Conservation (phyloP, 2,329 filamentous ascomycete species). For the Microdochium paspali region DNA sequence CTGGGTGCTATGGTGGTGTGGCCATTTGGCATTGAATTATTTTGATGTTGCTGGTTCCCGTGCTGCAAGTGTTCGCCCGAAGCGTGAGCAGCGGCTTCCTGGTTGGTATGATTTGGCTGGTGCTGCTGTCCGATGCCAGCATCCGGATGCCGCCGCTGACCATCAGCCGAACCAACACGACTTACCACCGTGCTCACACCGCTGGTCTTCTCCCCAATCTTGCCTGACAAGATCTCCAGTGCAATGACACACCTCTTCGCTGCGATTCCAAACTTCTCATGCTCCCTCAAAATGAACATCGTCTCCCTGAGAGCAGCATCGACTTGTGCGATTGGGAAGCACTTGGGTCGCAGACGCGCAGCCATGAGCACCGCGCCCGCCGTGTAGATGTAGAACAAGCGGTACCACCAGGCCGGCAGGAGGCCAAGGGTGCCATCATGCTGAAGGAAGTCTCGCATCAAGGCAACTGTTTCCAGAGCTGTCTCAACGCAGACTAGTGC, state of each 20-base stretch:
- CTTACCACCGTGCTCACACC: neutral
- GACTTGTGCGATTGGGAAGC: conserved; percentile 16
- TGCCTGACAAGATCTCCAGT: conserved; percentile 22
- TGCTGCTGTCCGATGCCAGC: neutral
- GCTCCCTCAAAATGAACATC: conserved; percentile 19
- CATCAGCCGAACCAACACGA: neutral
- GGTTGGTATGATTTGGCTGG: neutral
- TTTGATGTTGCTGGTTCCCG: neutral
- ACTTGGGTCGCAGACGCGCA: conserved; percentile 21
- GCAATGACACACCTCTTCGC: conserved; percentile 21
- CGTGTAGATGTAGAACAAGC: conserved; percentile 26
- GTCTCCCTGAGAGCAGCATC: conserved; percentile 21
- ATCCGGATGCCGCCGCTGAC: neutral
- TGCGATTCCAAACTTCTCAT: conserved; percentile 23
- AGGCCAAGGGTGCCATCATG: conserved; percentile 21
- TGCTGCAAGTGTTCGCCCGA: too few species aligned
- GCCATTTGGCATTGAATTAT: neutral
- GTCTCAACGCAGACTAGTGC: conserved; percentile 23
- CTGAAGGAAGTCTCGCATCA: conserved; percentile 18
- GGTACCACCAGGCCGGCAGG: conserved; percentile 28
- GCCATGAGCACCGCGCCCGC: conserved; percentile 25
- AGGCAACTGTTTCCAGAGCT: conserved; percentile 20
- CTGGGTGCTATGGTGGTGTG: too few species aligned
- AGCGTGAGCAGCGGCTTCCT: neutral
- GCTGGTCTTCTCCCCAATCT: conserved; percentile 10